Conservation (phyloP, 345 rosid species). For the Linum lewisii region DNA sequence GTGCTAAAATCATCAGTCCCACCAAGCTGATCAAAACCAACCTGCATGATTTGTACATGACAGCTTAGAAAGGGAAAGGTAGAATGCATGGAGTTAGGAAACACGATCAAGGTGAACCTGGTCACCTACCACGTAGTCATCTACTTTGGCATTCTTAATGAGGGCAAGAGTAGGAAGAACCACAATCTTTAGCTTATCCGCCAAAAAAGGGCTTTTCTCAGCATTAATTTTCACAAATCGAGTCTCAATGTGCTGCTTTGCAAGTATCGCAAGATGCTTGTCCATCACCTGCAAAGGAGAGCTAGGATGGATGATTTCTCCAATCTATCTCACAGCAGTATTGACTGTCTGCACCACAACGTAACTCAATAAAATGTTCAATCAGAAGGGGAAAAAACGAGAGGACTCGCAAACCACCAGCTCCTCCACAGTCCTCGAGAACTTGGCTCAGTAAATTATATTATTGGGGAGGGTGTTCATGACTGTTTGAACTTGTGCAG, state of each 20-base stretch:
- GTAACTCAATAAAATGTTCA: neutral
- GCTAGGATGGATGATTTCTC: conserved; percentile 1
- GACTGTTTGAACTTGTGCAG: neutral
- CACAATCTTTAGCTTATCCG: conserved; percentile 81
- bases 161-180: conserved; percentile 97
- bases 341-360: neutral
- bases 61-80: neutral
- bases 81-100: neutral
- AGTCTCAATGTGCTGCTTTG: conserved; percentile 90
- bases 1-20: conserved; percentile 94
- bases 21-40: conserved; percentile 91
- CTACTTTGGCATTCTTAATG: conserved; percentile 90
- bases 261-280: conserved; percentile 72
- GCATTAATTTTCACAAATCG: conserved; percentile 93
- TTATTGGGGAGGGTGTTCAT: too few species aligned
- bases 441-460: neutral
- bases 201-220: conserved; percentile 93
- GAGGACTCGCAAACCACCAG: neutral
- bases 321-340: neutral
- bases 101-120: neutral
- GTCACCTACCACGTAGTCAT: conserved; percentile 77
- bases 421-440: neutral
- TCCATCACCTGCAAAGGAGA: conserved; percentile 73
- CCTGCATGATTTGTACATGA: conserved; percentile 22
- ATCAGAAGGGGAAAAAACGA: neutral